Conservation (phyloP, 495 filamentous ascomycete genomes). For the Tuber umbilicatum region DNA sequence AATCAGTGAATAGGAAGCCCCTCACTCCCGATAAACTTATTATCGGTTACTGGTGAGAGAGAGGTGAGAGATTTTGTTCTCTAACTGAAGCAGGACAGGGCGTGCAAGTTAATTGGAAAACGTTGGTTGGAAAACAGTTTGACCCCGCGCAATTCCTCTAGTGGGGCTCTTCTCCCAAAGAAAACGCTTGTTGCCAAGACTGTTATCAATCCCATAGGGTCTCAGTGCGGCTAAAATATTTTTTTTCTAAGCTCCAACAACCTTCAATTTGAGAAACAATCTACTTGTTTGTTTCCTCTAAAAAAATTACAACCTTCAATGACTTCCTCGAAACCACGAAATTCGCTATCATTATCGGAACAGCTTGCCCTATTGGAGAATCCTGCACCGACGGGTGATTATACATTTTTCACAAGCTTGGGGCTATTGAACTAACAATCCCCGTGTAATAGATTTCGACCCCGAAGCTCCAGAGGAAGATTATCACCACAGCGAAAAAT, state of each 20-base stretch:
- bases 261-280: conserved; percentile 1
- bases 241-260: neutral
- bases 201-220: neutral
- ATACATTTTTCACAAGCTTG: neutral
- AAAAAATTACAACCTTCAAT: conserved; percentile 19
- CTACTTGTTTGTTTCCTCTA: conserved; percentile 15
- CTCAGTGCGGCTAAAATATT: conserved; percentile 33
- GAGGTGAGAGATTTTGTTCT: neutral
- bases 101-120: neutral
- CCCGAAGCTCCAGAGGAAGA: conserved; percentile 62
- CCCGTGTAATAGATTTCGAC: conserved; percentile 63
- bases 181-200: conserved; percentile 1
- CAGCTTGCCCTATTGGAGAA: conserved; percentile 61
- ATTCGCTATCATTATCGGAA: conserved; percentile 50
- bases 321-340: conserved; percentile 34
- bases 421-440: neutral
- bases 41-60: neutral
- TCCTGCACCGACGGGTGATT: conserved; percentile 55
- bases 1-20: neutral
- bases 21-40: neutral
- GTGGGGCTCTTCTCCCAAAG: neutral
- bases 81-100: neutral
- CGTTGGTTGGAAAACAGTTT: neutral
- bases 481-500: conserved; percentile 50
- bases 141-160: neutral